Evolutionary conservation across 305 asterid species (phyloP).

Genomic region (Fraxinus floribunda): DNA sequence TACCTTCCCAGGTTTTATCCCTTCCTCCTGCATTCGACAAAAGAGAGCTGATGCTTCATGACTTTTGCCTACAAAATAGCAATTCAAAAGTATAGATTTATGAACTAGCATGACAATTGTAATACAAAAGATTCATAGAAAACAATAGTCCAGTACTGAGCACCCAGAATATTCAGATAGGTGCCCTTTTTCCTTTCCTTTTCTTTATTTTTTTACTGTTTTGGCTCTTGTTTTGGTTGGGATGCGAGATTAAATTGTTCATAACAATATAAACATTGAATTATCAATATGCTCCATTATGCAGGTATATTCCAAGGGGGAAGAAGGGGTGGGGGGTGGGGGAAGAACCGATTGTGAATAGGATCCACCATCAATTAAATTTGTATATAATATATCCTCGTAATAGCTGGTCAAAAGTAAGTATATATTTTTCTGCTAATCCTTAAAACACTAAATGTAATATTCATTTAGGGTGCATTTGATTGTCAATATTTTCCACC

Average conservation of each 20-base stretch:
- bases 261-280: background rate
- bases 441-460: constrained; percentile 1
- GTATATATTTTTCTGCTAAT: background rate
- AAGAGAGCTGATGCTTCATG: constrained; percentile 71
- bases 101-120: constrained; percentile 1
- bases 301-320: background rate
- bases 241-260: constrained; percentile 7
- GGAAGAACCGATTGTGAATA: background rate
- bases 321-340: no score
- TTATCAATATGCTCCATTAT: background rate
- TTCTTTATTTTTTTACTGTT: background rate
- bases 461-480: background rate
- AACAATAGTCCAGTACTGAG: background rate
- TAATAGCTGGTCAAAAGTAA: background rate
- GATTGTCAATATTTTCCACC: background rate
- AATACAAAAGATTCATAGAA: background rate
- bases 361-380: background rate
- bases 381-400: background rate
- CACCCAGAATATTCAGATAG: background rate
- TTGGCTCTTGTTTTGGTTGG: constrained; percentile 13
- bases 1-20: constrained; percentile 86
- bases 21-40: constrained; percentile 77
- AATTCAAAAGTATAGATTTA: background rate
- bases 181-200: background rate
- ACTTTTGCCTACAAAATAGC: constrained; percentile 57